Base-by-base conservation (phyloP, 495 filamentous ascomycete species). In the Penicillium silybi region DNA sequence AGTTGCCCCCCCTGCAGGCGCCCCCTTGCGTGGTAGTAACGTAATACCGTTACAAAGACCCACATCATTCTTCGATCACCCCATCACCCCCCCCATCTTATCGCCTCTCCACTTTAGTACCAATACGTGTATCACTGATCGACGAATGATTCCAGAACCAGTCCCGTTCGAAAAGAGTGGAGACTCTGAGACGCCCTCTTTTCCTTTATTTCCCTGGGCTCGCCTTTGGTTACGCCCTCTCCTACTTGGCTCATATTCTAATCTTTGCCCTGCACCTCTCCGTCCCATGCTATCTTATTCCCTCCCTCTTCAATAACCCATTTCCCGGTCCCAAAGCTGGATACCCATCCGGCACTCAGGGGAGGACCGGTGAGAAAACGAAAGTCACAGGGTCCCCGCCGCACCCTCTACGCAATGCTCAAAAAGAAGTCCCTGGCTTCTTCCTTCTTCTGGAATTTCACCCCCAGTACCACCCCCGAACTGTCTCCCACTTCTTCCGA, bases 331-430 rank as follows among this genome's bases (percentile, higher is more conserved):
- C 54, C 11, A 13, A 65, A 43, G 25, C 59, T 65, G 62, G 62
- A 63, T 32, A 25, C 56, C 42, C 51, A 49, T 58, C 53, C 43
- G 50, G 37, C 57, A 51, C 38, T 34, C 46, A 58, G 61, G 61
- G 52, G 57, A 57, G 52, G 58, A 8, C 49, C 46, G 61, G 58
- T 59, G 54, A 65, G 57, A 63, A 60, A 60, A 58, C 61, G 55
- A 29, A 41, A 53, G 56, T 57, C 58, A 25, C 52, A 60, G 54
- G 58, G 53, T 38, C 58, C 56, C 50, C 63, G 63, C 52, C 67
- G 60, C 48, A 68, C 59, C 46, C 59, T 70, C 29, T 63, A 63
- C 74, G 74, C 74, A 54, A 79, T 79, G 76, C 74, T 74, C 61
- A 77, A 67, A 54, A 75, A 73, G 67, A 77, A 71, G 66, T 59